Evolutionary conservation across 1,139 yeast genomes (phyloP).

Genomic region (Pichia cactophila): DNA sequence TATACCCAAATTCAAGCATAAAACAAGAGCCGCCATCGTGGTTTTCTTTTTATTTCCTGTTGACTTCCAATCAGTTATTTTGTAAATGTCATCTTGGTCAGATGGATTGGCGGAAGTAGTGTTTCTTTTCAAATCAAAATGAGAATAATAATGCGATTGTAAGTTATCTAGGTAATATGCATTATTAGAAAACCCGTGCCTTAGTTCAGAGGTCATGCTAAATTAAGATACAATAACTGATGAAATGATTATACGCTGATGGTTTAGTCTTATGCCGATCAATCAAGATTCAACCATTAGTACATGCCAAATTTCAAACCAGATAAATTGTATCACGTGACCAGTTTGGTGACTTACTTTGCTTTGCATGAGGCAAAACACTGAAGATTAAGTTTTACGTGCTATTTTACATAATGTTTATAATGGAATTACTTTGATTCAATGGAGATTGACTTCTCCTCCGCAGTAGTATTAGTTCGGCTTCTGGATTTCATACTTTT

Average conservation of each 20-base stretch:
- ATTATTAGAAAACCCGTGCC: constrained; percentile 27
- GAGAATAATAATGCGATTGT: constrained; percentile 27
- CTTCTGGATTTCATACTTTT: constrained; percentile 25
- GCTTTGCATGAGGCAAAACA: not conserved
- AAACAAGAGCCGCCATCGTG: constrained; percentile 85
- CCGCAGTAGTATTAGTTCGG: constrained; percentile 7
- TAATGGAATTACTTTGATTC: not conserved
- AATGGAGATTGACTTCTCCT: not conserved
- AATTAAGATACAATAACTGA: not conserved
- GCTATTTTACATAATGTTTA: not conserved
- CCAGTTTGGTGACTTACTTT: not conserved
- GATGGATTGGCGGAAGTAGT: constrained; percentile 84
- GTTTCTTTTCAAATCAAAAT: constrained; percentile 56
- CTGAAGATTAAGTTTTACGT: not conserved
- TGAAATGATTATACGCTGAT: not conserved
- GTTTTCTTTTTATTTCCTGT: constrained; percentile 90
- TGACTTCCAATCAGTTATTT: constrained; percentile 82
- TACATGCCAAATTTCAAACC: not conserved
- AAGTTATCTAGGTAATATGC: constrained; percentile 22
- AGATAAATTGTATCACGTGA: not conserved
- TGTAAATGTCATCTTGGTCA: constrained; percentile 46
- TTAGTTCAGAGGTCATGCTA: constrained; percentile 18
- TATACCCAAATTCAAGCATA: constrained; percentile 88
- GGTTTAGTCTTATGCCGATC: no score
- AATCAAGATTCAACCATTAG: no score